Base-by-base conservation (phyloP, 441 rosid genomes). In the Geranium incanum region DNA sequence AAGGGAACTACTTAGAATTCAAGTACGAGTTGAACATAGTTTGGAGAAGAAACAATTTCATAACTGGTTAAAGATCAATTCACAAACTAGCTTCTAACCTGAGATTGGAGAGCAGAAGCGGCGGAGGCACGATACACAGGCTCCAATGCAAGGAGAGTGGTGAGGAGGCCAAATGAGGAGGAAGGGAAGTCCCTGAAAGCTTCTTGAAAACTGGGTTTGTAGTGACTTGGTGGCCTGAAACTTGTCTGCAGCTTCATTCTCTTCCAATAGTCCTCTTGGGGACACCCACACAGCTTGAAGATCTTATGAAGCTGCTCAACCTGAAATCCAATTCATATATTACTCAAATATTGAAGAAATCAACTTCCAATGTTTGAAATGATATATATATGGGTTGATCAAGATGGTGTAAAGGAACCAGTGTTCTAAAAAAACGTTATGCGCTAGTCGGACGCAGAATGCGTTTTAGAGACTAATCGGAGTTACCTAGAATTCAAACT, bases 241-340 rank as follows among this genome's bases (percentile, higher is more conserved):
- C 89, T 83, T 5, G 90, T 87, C 11, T 96, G 95, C 76, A 89
- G 81, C 78, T 87, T 93, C 48, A 83, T 81, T 78, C 86, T 93
- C 82, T 86, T 89, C 97, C 97, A 91, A 72, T 93, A 57, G 18
- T 57, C 63, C 63, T 57, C 63, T 19, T 8, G 18, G 28, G 63
- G 63, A 16, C 95, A 87, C 55, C 97, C 98, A 75, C 98, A 93
- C 74, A 91, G 79, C 78, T 89, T 93, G 67, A 87, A 93, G 80
- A 93, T 87, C 92, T 86, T 91, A 78, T 91, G 96, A 60, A 93
- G 88, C 77, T 93, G 98, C 84, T 93, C 98, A 0, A 91, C 97
- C 98, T 91, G 76, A 69, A 57, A 7, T 6, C 52, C 7, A 15
- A 55, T 3, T 13, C 5, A 13, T 3, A 28, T 0, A 50, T 21